Evolutionary conservation across 768 basidiomycete genomes (phyloP).

Genomic region (Leccinum broughii): DNA sequence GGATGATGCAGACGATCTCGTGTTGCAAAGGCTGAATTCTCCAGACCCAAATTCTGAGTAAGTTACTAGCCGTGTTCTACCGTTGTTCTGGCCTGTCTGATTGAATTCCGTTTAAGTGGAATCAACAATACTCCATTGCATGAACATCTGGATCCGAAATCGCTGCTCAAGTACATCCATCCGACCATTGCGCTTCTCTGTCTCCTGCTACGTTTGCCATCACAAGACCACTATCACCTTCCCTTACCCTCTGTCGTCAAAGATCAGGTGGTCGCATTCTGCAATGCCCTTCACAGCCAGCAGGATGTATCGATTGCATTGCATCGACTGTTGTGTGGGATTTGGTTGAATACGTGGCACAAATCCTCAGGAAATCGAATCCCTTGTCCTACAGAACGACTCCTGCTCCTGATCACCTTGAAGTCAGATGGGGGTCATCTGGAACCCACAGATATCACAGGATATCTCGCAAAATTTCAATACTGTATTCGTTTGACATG

Average conservation of each 20-base stretch:
- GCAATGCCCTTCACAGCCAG: no score
- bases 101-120: neutral
- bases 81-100: neutral
- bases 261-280: neutral
- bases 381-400: neutral
- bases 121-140: neutral
- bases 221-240: neutral
- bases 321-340: neutral
- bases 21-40: neutral
- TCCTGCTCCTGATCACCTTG: neutral
- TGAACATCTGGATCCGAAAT: neutral
- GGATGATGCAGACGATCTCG: neutral
- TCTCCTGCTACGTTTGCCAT: neutral
- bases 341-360: neutral
- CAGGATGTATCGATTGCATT: neutral
- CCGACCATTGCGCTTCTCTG: neutral
- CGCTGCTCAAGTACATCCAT: neutral
- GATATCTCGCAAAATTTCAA: neutral
- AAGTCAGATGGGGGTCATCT: neutral
- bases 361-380: neutral
- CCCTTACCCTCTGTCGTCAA: neutral
- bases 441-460: neutral
- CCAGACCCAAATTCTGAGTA: neutral
- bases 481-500: neutral
- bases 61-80: neutral